A percentile compares a stretch with the other conserved stretches of the same genome.
These are phyloP conservation scores for Hypoxylon sp. DNA, from an alignment of 2,329 filamentous ascomycete genomes.

Conservation along the genomic window DNA sequence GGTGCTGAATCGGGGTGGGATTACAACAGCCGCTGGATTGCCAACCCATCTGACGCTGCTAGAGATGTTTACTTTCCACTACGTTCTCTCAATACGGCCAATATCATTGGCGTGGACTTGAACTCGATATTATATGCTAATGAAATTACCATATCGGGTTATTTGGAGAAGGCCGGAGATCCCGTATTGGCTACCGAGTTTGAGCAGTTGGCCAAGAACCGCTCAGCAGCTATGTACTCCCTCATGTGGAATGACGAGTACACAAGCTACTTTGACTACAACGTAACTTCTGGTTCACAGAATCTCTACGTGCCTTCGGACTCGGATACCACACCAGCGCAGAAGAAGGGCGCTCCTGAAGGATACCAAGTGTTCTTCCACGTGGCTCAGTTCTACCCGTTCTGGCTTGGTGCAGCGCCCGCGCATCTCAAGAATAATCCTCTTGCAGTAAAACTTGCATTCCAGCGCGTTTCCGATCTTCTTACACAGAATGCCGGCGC, in stretches of 20 bases:
- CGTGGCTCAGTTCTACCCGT: conserved; percentile 70
- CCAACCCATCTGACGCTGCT: conserved; percentile 64
- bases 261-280: conserved; percentile 74
- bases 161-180: conserved; percentile 62
- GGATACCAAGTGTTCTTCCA: conserved; percentile 67
- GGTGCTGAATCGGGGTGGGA: conserved; percentile 75
- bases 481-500: conserved; percentile 63
- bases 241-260: conserved; percentile 71
- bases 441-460: conserved; percentile 63
- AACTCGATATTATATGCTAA: conserved; percentile 75
- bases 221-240: conserved; percentile 68
- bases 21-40: conserved; percentile 67
- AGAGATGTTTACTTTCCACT: conserved; percentile 71
- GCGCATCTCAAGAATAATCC: conserved; percentile 65
- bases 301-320: conserved; percentile 63
- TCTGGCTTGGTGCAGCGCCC: conserved; percentile 73
- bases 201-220: conserved; percentile 57
- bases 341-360: conserved; percentile 57
- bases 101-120: conserved; percentile 70
- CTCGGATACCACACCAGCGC: conserved; percentile 53
- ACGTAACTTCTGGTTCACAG: conserved; percentile 65
- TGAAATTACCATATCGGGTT: conserved; percentile 65
- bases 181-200: conserved; percentile 58
- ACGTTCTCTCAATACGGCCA: conserved; percentile 66
- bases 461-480: conserved; percentile 60